Evolutionary conservation across 352 stramenopile species (phyloP), one percentile per base, ranked within the genome.

Genomic region (Elongisporangium undulatum): DNA sequence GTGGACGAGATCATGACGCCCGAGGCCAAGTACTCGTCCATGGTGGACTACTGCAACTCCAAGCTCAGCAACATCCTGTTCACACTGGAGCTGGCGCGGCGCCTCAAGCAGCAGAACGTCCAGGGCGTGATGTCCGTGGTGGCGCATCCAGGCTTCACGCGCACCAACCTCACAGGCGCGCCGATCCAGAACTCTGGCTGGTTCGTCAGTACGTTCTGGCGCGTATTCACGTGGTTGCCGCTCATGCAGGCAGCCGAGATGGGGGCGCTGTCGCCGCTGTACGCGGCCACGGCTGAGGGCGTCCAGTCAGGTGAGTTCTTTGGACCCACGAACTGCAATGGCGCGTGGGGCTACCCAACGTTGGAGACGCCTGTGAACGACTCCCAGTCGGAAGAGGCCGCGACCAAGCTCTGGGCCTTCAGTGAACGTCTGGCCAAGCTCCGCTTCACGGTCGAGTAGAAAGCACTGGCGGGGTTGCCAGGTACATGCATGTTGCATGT

Each of bases 1-100:
- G 4, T 7, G 2, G 26, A 38, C 5, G 26, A 12, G 9, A 38
- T 38, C 26, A 7, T 38, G 26, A 38, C 12, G 4, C 5, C 26
- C 6, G 12, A 38, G 26, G 6, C 2, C 26, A 38, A 38, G 26
- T 38, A 38, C 26, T 12, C 5, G 55, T 74, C 87, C 41, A 59
- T 75, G 50, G 55, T 23, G 4, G 75, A 65, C 8, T 89, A 89
- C 56, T 20, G 39, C 9, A 74, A 79, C 29, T 74, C 74, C 20
- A 88, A 88, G 57, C 51, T 88, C 6, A 74, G 51, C 56, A 85
- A 85, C 62, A 48, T 83, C 20, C 56, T 86, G 4, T 86, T 85
- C 59, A 79, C 72, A 12, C 16, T 63, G 0, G 75, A 86, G 54
- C 68, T 88, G 4, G 51, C 79, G 12, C 61, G 72, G 22, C 71